Percentiles rank a stretch among this genome's conserved stretches.
These are phyloP conservation scores for Zarea fungicola DNA, from an alignment of 2,329 filamentous ascomycete genomes.

Conservation along the genomic window DNA sequence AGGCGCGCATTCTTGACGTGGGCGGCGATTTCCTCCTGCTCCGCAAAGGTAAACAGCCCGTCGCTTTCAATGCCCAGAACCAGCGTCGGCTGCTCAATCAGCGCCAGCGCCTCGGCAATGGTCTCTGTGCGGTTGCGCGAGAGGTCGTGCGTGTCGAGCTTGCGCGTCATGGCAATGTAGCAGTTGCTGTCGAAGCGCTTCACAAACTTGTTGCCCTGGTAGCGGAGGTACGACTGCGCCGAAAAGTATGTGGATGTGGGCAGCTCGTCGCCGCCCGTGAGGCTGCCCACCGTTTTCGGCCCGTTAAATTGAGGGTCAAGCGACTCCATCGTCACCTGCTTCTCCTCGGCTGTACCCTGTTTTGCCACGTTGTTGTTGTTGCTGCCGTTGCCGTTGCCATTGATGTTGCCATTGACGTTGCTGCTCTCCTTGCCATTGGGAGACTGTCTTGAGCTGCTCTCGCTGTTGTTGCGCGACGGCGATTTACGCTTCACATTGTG, in stretches of 20 bases:
- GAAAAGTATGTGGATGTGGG: constrained; percentile 86
- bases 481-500: constrained; percentile 57
- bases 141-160: constrained; percentile 94
- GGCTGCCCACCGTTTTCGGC: constrained; percentile 42
- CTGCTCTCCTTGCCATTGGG: constrained; percentile 25
- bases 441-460: constrained; percentile 17
- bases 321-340: constrained; percentile 21
- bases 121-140: constrained; percentile 67
- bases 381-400: too few relatives aligned
- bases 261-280: constrained; percentile 46
- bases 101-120: constrained; percentile 68
- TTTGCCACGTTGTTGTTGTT: too few relatives aligned
- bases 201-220: constrained; percentile 95
- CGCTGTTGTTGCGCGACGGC: constrained; percentile 44
- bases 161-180: constrained; percentile 97
- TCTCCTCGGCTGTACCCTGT: too few relatives aligned
- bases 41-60: constrained; percentile 92
- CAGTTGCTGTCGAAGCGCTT: constrained; percentile 97
- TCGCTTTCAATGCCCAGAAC: constrained; percentile 94
- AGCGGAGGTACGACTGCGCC: constrained; percentile 93
- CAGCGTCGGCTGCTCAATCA: constrained; percentile 83
- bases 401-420: too few relatives aligned
- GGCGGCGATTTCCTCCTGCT: constrained; percentile 86
- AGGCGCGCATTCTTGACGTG: constrained; percentile 73
- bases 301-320: constrained; percentile 66